These are phyloP conservation scores for Adansonia madagascariensis DNA, from an alignment of 441 rosid species.

Conservation along the genomic window DNA sequence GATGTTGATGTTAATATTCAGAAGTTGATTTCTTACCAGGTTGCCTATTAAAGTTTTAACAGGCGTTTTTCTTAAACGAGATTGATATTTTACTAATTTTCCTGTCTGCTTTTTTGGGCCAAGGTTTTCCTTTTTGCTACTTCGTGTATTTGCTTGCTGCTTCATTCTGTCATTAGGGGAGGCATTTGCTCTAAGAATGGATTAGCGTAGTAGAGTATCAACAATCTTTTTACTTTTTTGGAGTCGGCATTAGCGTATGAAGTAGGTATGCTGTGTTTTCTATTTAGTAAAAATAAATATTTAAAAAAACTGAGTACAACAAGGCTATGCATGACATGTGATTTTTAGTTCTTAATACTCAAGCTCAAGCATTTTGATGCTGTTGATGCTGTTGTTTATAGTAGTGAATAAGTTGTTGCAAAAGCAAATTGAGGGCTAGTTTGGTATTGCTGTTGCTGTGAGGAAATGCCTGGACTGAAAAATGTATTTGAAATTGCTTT, in stretches of 20 bases:
- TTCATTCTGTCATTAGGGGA: neutral
- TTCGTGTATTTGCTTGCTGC: neutral
- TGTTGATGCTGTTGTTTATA: neutral
- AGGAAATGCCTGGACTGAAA: neutral
- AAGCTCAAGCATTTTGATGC: constrained; percentile 7
- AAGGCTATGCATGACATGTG: neutral
- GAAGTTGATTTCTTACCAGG: constrained; percentile 74
- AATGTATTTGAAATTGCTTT: neutral
- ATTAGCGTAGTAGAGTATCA: neutral
- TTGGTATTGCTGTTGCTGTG: constrained; percentile 7
- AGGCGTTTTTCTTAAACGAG: neutral
- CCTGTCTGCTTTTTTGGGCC: neutral
- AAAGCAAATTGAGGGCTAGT: constrained; percentile 11
- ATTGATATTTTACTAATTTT: neutral
- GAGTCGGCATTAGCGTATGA: neutral
- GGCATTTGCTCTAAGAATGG: neutral
- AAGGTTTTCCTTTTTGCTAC: constrained; percentile 13
- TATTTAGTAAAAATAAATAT: neutral
- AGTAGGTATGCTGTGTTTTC: neutral
- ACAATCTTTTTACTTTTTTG: neutral
- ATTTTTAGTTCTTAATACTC: neutral
- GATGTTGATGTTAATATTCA: constrained; percentile 58
- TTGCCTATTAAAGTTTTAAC: constrained; percentile 33
- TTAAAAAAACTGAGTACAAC: neutral
- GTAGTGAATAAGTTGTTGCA: neutral